Base-by-base conservation (phyloP, 345 rosid species). In the Microcos paniculata region DNA sequence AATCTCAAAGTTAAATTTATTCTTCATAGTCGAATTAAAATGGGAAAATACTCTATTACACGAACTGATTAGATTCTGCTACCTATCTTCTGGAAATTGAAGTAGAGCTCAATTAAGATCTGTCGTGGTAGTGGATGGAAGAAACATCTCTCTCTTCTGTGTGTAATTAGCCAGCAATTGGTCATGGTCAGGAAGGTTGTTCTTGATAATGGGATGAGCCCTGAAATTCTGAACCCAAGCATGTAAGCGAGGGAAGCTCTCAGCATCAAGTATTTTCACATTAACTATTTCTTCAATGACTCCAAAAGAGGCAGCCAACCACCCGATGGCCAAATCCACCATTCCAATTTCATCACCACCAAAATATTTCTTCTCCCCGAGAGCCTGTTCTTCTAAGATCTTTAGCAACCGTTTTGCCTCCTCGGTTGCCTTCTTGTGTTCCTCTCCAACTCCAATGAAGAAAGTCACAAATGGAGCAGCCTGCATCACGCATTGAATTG, bases 211-310 rank as follows among this genome's bases (percentile, higher is more conserved):
- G 1, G 81, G 80, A 31, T 64, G 59, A n/a, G 73, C 67, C 23
- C 67, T 81, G 51, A 84, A 84, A 53, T 77, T 82, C 71, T 75
- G 49, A 73, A 75, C 57, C 85, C 87, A 82, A 15, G 62, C 62
- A 69, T 70, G 71, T n/a, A 84, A 70, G 16, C 71, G 59, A 68
- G 87, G 87, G 65, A 82, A 82, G 76, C 68, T 66, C 18, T 75
- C 74, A 10, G 78, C 70, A 53, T 77, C 83, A 0, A 80, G 43
- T 12, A 83, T 51, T 57, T 77, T 78, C 6, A 75, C 72, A 38
- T 77, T 78, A 53, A 75, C 82, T 31, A 75, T 71, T 72, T 74
- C 80, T 77, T 83, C 82, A 62, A 80, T 59, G 30, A 40, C 73
- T 56, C 46, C 80, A 11, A 83, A 71, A 71, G 70, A 78, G 0